Evolutionary conservation across 2,329 filamentous ascomycete species (phyloP).

Genomic region (Pseudocercospora musae): DNA sequence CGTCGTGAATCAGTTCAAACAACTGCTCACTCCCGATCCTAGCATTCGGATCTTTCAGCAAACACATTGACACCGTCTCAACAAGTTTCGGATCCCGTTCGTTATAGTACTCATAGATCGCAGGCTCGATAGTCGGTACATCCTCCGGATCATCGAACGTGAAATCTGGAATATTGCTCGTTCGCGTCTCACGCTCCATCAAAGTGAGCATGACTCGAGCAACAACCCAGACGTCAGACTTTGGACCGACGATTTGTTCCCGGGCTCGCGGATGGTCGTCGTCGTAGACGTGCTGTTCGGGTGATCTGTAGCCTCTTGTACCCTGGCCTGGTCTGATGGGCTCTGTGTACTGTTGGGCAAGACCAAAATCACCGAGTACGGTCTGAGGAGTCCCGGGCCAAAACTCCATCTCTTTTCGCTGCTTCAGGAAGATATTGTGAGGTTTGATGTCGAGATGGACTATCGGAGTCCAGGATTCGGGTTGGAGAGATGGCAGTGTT

Average conservation of each 20-base stretch:
- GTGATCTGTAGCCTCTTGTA: slow-evolving; percentile 5
- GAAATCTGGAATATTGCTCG: background rate
- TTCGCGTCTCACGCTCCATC: slow-evolving; percentile 4
- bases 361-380: slow-evolving; percentile 13
- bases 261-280: background rate
- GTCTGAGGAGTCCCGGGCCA: slow-evolving; percentile 2
- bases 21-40: background rate
- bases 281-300: background rate
- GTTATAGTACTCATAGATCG: background rate
- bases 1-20: background rate
- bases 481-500: background rate
- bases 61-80: background rate
- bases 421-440: slow-evolving; percentile 9
- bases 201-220: slow-evolving; percentile 5
- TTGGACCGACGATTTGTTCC: background rate
- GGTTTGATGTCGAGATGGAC: slow-evolving; percentile 9
- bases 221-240: slow-evolving; percentile 5
- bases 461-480: background rate
- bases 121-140: background rate
- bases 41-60: background rate
- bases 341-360: background rate
- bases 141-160: background rate
- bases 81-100: background rate
- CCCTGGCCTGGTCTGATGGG: background rate
- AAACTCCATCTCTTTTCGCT: background rate